These are phyloP conservation scores for Quercus cerris DNA, from an alignment of 306 rosid species.

Conservation along the genomic window DNA sequence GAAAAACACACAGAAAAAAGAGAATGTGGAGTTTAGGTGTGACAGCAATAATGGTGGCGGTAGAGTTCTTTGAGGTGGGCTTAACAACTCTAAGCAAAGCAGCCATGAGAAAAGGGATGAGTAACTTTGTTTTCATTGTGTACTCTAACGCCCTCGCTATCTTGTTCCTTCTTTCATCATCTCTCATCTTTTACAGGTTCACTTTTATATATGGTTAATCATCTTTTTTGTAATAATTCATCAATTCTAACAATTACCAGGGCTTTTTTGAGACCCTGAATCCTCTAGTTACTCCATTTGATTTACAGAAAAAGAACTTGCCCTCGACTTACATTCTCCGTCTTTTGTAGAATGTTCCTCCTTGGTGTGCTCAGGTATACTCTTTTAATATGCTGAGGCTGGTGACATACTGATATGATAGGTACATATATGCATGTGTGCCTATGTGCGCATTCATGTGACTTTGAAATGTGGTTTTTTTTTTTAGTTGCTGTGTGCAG, in stretches of 20 bases:
- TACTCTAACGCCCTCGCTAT: conserved; percentile 39
- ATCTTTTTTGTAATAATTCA: not conserved
- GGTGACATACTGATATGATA: no score
- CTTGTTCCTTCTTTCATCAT: conserved; percentile 27
- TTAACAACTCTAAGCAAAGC: conserved; percentile 31
- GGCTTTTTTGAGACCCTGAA: not conserved
- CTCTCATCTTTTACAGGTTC: conserved; percentile 35
- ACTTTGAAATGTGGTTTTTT: not conserved
- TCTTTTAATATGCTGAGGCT: not conserved
- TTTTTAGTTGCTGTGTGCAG: conserved; percentile 22
- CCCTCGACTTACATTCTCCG: conserved; percentile 18
- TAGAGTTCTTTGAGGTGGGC: conserved; percentile 26
- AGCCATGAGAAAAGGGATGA: conserved; percentile 33
- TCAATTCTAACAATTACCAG: not conserved
- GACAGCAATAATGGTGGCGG: conserved; percentile 29
- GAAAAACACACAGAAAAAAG: not conserved
- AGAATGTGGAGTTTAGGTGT: conserved; percentile 23
- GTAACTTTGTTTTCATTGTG: conserved; percentile 23
- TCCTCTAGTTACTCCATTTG: not conserved
- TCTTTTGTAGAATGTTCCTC: conserved; percentile 26
- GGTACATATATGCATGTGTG: no score
- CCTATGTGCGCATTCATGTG: not conserved
- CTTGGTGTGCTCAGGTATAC: conserved; percentile 28
- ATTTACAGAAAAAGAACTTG: conserved; percentile 28
- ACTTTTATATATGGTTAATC: no score